Evolutionary conservation across 192 early-diverging fungal species (phyloP).

Genomic region (Mortierella claussenii): DNA sequence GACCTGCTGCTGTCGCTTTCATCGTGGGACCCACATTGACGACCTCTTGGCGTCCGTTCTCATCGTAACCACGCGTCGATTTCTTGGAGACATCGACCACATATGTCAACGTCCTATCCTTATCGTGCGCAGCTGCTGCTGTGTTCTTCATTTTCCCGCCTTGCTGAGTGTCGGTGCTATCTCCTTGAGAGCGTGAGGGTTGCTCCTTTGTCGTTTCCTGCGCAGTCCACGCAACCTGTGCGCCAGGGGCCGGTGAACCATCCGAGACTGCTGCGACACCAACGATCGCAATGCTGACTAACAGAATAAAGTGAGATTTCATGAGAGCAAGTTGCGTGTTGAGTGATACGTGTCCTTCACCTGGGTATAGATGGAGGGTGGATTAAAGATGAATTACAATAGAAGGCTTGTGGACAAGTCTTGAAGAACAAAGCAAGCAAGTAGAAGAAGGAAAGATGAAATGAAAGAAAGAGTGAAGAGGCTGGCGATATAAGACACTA

Average conservation of each 20-base stretch:
- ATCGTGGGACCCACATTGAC: slow-evolving; percentile 43
- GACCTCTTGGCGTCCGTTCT: slow-evolving; percentile 38
- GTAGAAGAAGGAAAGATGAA: too few relatives aligned
- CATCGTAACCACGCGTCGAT: slow-evolving; percentile 30
- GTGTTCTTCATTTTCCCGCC: background rate
- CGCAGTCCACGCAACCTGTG: background rate
- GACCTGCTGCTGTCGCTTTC: slow-evolving; percentile 30
- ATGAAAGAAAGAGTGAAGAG: too few relatives aligned
- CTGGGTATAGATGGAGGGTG: too few relatives aligned
- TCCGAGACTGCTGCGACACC: slow-evolving; percentile 10
- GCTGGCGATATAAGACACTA: too few relatives aligned
- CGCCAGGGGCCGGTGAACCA: background rate
- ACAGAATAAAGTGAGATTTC: slow-evolving; percentile 33
- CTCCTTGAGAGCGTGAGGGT: too few relatives aligned
- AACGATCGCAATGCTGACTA: slow-evolving; percentile 31
- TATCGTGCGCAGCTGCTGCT: background rate
- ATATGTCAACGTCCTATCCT: slow-evolving; percentile 10
- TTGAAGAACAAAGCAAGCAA: too few relatives aligned
- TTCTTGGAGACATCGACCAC: slow-evolving; percentile 28
- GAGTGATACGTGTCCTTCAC: too few relatives aligned
- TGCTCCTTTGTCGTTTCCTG: too few relatives aligned
- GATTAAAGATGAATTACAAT: too few relatives aligned
- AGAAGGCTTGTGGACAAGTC: too few relatives aligned
- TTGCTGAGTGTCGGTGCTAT: too few relatives aligned
- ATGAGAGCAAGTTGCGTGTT: slow-evolving; percentile 2